A percentile compares a stretch with the other conserved stretches of the same genome.
Conservation (phyloP, 306 rosid genomes). For the Vigna radiata region DNA sequence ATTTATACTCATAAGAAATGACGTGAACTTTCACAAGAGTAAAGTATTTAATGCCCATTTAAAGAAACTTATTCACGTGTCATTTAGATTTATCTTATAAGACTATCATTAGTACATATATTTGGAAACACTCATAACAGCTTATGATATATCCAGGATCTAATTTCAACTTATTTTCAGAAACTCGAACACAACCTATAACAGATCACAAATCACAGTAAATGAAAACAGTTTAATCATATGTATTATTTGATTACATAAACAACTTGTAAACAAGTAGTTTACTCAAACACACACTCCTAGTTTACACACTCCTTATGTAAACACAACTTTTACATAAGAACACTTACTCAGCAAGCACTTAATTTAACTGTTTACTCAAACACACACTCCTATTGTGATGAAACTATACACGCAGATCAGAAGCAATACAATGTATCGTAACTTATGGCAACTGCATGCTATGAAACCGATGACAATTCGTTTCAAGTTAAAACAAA, state of each 20-base stretch:
- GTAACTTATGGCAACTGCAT: neutral
- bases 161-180: neutral
- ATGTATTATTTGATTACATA: neutral
- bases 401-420: neutral
- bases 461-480: neutral
- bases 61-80: too few relatives aligned
- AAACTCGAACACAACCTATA: neutral
- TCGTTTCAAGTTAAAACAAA: neutral
- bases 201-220: too few relatives aligned
- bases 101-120: too few relatives aligned
- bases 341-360: neutral
- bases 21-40: neutral
- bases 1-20: neutral
- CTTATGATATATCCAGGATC: neutral
- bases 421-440: slow-evolving; percentile 15
- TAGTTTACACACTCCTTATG: too few relatives aligned
- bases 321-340: too few relatives aligned
- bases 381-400: neutral
- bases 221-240: too few relatives aligned
- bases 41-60: neutral
- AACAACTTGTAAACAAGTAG: neutral
- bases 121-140: too few relatives aligned
- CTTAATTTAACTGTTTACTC: neutral
- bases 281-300: too few relatives aligned
- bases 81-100: neutral